A percentile compares a stretch with the other conserved stretches of the same genome.
Evolutionary conservation across 768 basidiomycete genomes (phyloP).

Genomic region (Cyclocybe cylindracea): DNA sequence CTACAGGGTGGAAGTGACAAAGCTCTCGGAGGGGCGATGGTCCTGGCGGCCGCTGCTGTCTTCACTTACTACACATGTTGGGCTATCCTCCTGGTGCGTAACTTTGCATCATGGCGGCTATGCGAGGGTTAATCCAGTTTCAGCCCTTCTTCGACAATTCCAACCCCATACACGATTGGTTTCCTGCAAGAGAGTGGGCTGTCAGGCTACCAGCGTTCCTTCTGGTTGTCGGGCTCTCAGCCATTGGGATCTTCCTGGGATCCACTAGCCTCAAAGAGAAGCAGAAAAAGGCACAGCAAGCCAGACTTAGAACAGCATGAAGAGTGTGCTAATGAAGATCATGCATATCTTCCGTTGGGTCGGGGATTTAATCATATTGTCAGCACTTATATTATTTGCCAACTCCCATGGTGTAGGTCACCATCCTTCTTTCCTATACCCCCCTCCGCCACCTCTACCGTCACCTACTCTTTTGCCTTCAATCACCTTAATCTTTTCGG

Average conservation of each 20-base stretch:
- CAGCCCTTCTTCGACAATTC: slow-evolving; percentile 82
- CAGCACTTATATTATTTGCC: neutral
- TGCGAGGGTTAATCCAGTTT: slow-evolving; percentile 9
- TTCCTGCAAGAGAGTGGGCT: slow-evolving; percentile 93
- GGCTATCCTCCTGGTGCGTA: slow-evolving; percentile 82
- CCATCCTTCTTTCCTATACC: slow-evolving; percentile 16
- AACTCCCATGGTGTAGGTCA: neutral
- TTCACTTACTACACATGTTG: slow-evolving; percentile 93
- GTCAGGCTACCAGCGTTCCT: slow-evolving; percentile 83
- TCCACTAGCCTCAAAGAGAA: slow-evolving; percentile 76
- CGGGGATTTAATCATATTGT: too few relatives aligned
- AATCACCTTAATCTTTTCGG: slow-evolving; percentile 64
- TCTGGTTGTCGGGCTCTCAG: slow-evolving; percentile 78
- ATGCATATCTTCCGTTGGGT: too few relatives aligned
- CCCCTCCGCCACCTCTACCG: slow-evolving; percentile 22
- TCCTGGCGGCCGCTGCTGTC: slow-evolving; percentile 71
- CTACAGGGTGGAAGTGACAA: slow-evolving; percentile 79
- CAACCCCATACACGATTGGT: slow-evolving; percentile 74
- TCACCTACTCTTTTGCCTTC: slow-evolving; percentile 36
- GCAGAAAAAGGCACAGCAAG: slow-evolving; percentile 62
- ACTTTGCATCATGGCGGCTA: neutral
- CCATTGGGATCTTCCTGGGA: slow-evolving; percentile 80
- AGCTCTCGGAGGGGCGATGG: slow-evolving; percentile 75
- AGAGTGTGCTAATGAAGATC: neutral
- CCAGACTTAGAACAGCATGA: slow-evolving; percentile 63